Evolutionary conservation across 768 basidiomycete species (phyloP), one percentile per base, ranked within the genome.

Genomic region (Suillus luteus): DNA sequence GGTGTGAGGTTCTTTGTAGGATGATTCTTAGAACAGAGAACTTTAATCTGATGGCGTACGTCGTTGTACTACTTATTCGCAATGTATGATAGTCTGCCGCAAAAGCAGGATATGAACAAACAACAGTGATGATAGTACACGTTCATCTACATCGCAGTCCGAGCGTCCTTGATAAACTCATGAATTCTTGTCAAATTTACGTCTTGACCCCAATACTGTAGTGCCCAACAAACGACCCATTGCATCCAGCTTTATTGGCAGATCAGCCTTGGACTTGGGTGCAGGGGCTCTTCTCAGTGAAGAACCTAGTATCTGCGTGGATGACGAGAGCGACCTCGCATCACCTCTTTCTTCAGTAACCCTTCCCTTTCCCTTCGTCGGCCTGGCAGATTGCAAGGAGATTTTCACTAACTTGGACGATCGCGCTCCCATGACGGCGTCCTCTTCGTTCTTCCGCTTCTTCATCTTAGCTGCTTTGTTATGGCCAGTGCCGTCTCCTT

Each of bases 1-100:
- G 93, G 93, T 59, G 90, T 94, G 35, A 80, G 93, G 62, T 86
- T 95, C 70, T 85, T 93, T 69, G 63, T 78, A 46, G 37, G 55
- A 40, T 38, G 17, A 57, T 38, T 38, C 38, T 9, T 38, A 15
- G 14, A 22, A 24, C 35, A 22, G n/a, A n/a, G 10, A n/a, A 37
- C 9, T 22, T 14, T 22, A 37, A 37, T 15, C 55, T 55, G 35
- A 55, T 37, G 12, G 22, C 37, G n/a, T 54, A 54, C 11, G 11
- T 54, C 2, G 15, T 24, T 57, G 55, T 17, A 57, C 15, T 17
- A 27, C 22, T 27, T 40, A 38, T 38, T 24, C 37, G n/a, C 55
- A 57, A 57, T 17, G 22, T 40, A 57, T 24, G 38, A 8, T 38
- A 24, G 37, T 22, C 33, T 55, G 5, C 55, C 37, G 4, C 37